phyloP scores from a whole-genome alignment of 1,284 basidiomycete genomes.

The Peniophora sp. region DNA sequence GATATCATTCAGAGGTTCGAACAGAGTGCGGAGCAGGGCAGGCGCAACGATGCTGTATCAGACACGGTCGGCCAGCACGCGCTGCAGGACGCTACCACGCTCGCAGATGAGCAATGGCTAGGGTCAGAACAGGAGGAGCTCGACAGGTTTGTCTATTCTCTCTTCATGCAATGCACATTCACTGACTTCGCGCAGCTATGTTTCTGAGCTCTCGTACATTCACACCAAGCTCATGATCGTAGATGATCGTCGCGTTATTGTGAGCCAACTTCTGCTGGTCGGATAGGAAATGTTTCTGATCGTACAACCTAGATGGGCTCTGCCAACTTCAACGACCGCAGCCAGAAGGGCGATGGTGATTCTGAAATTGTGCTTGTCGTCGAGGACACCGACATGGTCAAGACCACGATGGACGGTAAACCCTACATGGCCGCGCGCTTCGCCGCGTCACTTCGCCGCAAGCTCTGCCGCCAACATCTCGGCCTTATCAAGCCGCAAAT shows the following conservation, averaged over 20 bases:
- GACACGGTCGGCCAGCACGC: slow-evolving; percentile 79
- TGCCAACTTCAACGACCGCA: slow-evolving; percentile 86
- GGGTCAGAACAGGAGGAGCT: slow-evolving; percentile 80
- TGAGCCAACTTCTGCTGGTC: slow-evolving; percentile 28
- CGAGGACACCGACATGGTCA: slow-evolving; percentile 78
- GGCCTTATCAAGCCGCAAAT: slow-evolving; percentile 69
- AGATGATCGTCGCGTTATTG: slow-evolving; percentile 83
- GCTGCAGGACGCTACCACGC: slow-evolving; percentile 47
- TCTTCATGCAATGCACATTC: background rate
- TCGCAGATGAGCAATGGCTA: slow-evolving; percentile 74
- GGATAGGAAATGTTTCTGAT: background rate
- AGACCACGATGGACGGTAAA: slow-evolving; percentile 73
- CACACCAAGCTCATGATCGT: slow-evolving; percentile 89
- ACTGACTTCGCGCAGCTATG: slow-evolving; percentile 39
- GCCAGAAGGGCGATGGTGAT: slow-evolving; percentile 83
- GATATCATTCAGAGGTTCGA: slow-evolving; percentile 63
- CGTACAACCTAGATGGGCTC: slow-evolving; percentile 60
- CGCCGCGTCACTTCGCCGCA: slow-evolving; percentile 70
- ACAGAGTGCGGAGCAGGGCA: slow-evolving; percentile 42
- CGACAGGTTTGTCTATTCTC: slow-evolving; percentile 38
- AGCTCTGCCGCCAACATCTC: slow-evolving; percentile 79
- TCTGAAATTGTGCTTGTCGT: slow-evolving; percentile 90
- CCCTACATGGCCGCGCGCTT: slow-evolving; percentile 65
- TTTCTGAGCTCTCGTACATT: slow-evolving; percentile 78
- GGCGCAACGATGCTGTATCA: slow-evolving; percentile 52